Conservation (phyloP, 2,329 filamentous ascomycete genomes). For the Tolypocladium sp. region DNA sequence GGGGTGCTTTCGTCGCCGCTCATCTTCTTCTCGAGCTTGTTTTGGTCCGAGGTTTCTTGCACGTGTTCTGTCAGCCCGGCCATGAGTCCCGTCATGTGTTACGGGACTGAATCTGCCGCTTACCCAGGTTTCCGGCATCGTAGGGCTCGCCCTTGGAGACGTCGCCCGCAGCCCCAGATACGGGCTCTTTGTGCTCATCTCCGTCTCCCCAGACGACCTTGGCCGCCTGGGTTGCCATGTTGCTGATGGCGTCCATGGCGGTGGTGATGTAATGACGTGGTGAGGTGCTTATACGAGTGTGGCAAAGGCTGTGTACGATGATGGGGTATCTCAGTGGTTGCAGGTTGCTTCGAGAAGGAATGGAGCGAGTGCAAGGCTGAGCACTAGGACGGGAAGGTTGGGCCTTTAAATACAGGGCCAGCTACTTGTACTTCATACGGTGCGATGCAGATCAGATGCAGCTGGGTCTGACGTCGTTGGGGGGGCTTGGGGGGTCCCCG, state of each 20-base stretch:
- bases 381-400: background rate
- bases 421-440: background rate
- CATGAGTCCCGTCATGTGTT: too few relatives aligned
- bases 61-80: background rate
- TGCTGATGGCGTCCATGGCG: conserved; percentile 57
- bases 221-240: conserved; percentile 32
- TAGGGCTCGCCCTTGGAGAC: conserved; percentile 64
- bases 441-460: too few relatives aligned
- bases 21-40: conserved; percentile 3
- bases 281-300: background rate
- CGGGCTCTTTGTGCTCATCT: conserved; percentile 47
- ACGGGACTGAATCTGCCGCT: background rate
- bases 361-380: background rate
- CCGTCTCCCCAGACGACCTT: conserved; percentile 35
- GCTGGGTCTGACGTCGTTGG: background rate
- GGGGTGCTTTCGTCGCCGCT: background rate
- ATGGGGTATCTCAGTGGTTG: background rate
- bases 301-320: background rate
- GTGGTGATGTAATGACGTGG: background rate
- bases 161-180: conserved; percentile 61
- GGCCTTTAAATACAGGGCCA: background rate
- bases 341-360: background rate
- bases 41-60: conserved; percentile 2
- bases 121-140: conserved; percentile 67
- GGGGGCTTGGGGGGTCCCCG: background rate